These are phyloP conservation scores for Alectoria sarmentosa DNA, from an alignment of 495 filamentous ascomycete genomes.

Conservation along the genomic window DNA sequence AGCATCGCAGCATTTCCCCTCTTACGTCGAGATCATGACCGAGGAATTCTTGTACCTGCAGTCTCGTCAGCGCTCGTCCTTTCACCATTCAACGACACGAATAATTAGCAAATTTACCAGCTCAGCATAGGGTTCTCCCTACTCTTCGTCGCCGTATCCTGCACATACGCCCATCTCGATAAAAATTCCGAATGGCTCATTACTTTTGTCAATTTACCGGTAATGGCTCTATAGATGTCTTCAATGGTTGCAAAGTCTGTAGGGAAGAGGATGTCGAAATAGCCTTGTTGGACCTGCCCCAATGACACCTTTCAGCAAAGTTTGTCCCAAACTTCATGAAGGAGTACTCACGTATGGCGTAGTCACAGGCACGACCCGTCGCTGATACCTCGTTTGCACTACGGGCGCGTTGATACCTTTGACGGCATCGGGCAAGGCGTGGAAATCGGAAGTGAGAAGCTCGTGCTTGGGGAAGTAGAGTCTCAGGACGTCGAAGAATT, in stretches of 20 bases:
- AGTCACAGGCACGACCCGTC: slow-evolving; percentile 77
- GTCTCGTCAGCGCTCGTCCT: slow-evolving; percentile 84
- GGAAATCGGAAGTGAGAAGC: slow-evolving; percentile 87
- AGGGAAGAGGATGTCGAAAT: slow-evolving; percentile 98
- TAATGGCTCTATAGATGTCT: slow-evolving; percentile 83
- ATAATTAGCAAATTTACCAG: slow-evolving; percentile 54
- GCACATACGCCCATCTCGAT: slow-evolving; percentile 76
- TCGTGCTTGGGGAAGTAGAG: slow-evolving; percentile 83
- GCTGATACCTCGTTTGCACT: slow-evolving; percentile 86
- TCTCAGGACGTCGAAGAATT: slow-evolving; percentile 88
- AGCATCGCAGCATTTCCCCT: background rate
- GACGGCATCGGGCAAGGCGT: slow-evolving; percentile 71
- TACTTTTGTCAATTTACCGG: slow-evolving; percentile 80
- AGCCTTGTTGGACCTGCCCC: slow-evolving; percentile 83
- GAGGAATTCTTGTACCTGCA: slow-evolving; percentile 20
- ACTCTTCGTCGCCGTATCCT: slow-evolving; percentile 78
- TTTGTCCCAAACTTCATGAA: background rate
- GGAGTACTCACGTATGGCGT: slow-evolving; percentile 71
- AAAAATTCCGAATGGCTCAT: slow-evolving; percentile 87
- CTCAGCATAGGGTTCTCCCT: slow-evolving; percentile 89
- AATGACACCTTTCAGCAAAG: background rate
- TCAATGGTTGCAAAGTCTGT: slow-evolving; percentile 88
- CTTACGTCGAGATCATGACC: slow-evolving; percentile 18
- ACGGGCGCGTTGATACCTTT: slow-evolving; percentile 84
- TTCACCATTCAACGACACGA: slow-evolving; percentile 34